Base-by-base conservation (phyloP, 139 green algal species). In the Ettlia oleoabundans region DNA sequence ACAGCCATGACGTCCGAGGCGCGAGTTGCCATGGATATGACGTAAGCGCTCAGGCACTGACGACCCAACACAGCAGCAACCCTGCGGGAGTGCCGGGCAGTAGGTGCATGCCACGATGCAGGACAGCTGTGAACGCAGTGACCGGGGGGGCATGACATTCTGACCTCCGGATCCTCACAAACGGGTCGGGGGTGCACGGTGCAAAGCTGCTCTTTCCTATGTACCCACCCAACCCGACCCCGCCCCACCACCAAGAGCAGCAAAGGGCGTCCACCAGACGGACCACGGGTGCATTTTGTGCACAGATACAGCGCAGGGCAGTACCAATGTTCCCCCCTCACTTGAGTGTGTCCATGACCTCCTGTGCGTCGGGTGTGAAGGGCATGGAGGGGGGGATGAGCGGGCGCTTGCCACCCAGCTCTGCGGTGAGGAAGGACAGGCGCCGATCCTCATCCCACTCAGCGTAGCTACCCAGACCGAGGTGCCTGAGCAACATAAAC, bases 1-100 rank as follows among this genome's bases (percentile, higher is more conserved):
- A 99, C 97, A 1, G 92, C 91, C 71, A 99, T 90, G 42, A 99
- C 95, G 82, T 99, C 96, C 18, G 84, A 94, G n/a, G 97, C 90
- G 47, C 82, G 68, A 61, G 84, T 90, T 63, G 95, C 90, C 96
- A 99, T 99, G 85, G 84, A 93, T 88, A 99, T 98, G 63, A 99
- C 94, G 83, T 99, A 99, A 2, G 96, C 95, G 1, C 92, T 94
- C 68, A 99, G 90, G 62, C 81, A 92, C 77, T 87, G 86, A 0
- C 41, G 38, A 0, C 84, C 84, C 77, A 91, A 84, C 80, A 89
- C 70, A 8, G 88, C 85, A 1, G 88, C 72, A 70, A 91, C 84
- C 55, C 84, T 86, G 87, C 94, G 94, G 2, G 91, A 96, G 32
- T 15, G 70, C 2, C 1, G 13, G 47, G 13, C 47, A 15, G 47